Conservation (phyloP, 352 stramenopile species). For the Globisporangium sylvaticum region DNA sequence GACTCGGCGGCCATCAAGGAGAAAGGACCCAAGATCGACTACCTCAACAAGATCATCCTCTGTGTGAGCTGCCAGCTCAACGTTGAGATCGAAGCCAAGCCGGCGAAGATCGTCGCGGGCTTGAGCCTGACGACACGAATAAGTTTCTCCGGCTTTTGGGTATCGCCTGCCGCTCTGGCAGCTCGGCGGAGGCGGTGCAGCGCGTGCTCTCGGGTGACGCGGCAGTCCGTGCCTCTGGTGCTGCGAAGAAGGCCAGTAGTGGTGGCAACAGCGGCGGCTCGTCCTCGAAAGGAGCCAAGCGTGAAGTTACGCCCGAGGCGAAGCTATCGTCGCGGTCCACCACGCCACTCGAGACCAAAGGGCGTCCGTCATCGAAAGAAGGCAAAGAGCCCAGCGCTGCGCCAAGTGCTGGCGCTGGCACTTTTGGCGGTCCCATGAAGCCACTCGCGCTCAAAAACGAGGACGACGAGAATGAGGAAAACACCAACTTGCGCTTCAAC, state of each 20-base stretch:
- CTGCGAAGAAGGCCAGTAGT: slow-evolving; percentile 30
- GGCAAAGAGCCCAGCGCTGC: slow-evolving; percentile 30
- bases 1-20: slow-evolving; percentile 91
- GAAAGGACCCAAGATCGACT: slow-evolving; percentile 91
- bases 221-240: slow-evolving; percentile 28
- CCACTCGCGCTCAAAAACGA: slow-evolving; percentile 39
- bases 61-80: slow-evolving; percentile 90
- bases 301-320: slow-evolving; percentile 47
- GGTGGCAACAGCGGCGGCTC: not conserved
- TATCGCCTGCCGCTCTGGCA: slow-evolving; percentile 67
- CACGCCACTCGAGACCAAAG: slow-evolving; percentile 58
- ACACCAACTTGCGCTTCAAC: slow-evolving; percentile 39
- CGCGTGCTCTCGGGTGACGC: slow-evolving; percentile 65
- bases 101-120: slow-evolving; percentile 86
- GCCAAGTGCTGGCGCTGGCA: slow-evolving; percentile 22
- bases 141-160: slow-evolving; percentile 90
- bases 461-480: slow-evolving; percentile 54
- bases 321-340: slow-evolving; percentile 53
- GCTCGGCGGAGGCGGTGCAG: slow-evolving; percentile 62
- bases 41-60: slow-evolving; percentile 86
- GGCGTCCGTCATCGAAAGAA: slow-evolving; percentile 27
- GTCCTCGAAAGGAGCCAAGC: slow-evolving; percentile 20
- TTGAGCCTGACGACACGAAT: slow-evolving; percentile 93
- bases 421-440: slow-evolving; percentile 58
- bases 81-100: slow-evolving; percentile 82